These are phyloP conservation scores for Violaceomyces palustris DNA, from an alignment of 1,284 basidiomycete genomes.

Conservation along the genomic window DNA sequence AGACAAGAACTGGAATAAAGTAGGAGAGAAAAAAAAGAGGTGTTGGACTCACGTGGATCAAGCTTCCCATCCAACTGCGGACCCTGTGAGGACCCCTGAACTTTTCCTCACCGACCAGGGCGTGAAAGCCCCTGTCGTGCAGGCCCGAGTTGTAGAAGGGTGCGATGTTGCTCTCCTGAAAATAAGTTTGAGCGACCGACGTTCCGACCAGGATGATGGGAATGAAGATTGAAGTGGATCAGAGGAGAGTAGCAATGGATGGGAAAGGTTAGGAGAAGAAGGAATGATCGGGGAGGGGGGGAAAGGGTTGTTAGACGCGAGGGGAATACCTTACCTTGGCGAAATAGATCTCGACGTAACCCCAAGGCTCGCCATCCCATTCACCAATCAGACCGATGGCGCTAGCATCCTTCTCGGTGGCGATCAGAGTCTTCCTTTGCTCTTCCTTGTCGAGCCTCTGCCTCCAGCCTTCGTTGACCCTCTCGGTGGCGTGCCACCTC, in stretches of 20 bases:
- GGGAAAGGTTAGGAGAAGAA: too few relatives aligned
- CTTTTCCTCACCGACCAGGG: conserved; percentile 43
- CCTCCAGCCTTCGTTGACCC: conserved; percentile 46
- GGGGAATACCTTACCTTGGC: conserved; percentile 10
- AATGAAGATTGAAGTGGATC: too few relatives aligned
- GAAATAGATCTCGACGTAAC: conserved; percentile 49
- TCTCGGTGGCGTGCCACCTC: conserved; percentile 43
- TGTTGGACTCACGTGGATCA: conserved; percentile 30
- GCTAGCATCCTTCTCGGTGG: conserved; percentile 16
- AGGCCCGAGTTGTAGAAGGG: conserved; percentile 26
- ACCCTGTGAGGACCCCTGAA: conserved; percentile 46
- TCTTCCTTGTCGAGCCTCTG: conserved; percentile 33
- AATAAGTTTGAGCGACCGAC: neutral
- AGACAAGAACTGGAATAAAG: neutral
- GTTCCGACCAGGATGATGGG: too few relatives aligned
- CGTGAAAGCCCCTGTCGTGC: conserved; percentile 46
- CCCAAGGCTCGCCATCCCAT: conserved; percentile 48
- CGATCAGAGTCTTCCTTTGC: conserved; percentile 31
- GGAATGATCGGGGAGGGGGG: too few relatives aligned
- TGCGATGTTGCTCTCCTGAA: conserved; percentile 24
- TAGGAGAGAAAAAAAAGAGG: neutral
- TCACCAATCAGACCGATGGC: conserved; percentile 40
- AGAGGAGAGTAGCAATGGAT: neutral
- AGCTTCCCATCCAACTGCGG: conserved; percentile 46
- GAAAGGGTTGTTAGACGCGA: too few relatives aligned